Evolutionary conservation across 805 yeast species (phyloP), one percentile per base, ranked within the genome.

Genomic region (Metschnikowia dekortorum): DNA sequence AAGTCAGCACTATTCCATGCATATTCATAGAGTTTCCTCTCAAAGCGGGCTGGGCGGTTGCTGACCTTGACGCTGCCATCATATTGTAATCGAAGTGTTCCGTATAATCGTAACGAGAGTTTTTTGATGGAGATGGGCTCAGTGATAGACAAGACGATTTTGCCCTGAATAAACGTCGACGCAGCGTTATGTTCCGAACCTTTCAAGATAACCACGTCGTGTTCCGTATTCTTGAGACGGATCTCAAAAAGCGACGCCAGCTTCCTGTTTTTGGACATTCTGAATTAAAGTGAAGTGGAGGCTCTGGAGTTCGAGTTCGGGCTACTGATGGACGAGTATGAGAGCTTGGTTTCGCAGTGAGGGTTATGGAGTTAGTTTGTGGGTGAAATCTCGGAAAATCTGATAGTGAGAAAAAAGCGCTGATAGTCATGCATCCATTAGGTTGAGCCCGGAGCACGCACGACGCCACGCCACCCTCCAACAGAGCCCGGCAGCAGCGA

Each of bases 131-230:
- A 68, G 49, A 89, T 69, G 2, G 96, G 88, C 56, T 92, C 98
- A 10, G 77, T 74, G 0, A 88, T 81, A 0, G 91, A 78, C 28
- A 94, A 67, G 1, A 85, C 90, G 26, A 94, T 83, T 9, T 81
- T 82, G 4, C 99, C 99, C 1, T 85, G 71, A 29, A 94, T 66
- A 6, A 86, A 69, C 3, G 82, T 87, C 1, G 96, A 83, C 0
- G 89, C 76, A 0, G 97, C 96, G 47, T 85, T 91, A 34, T 78
- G 75, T 6, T 85, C 82, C 0, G 85, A 62, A 1, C 99, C 99
- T 57, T 89, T 85, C 32, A 92, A 66, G 8, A 94, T 79, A 4
- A 92, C 68, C 8, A 91, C 92, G 61, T 89, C 94, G 54, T 83
- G 84, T 39, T 87, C 95, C 2, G 78, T 64, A 28, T 89, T 81